Evolutionary conservation across 1,139 yeast species (phyloP), one percentile per base, ranked within the genome.

Genomic region (Geotrichum phurueaensis): DNA sequence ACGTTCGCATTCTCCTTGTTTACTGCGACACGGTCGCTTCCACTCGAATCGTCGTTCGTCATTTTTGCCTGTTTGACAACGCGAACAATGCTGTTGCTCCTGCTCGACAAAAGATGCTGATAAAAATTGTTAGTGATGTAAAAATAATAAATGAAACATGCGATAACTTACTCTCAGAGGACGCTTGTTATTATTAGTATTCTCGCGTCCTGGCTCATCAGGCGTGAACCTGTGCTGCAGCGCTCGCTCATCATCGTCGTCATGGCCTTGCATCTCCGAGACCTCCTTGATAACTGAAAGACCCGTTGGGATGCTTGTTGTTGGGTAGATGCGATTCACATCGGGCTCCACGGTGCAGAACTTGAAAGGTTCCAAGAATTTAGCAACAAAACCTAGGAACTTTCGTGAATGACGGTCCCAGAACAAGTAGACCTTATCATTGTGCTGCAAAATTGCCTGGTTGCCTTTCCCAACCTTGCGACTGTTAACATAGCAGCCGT

Each of bases 401-500:
- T 56, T 57, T 9, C 78, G 73, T 15, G 81, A 76, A 6, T 75
- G 74, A 31, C 75, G 79, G 71, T 89, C 96, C 62, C 81, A 78
- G 66, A 89, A 86, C 48, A 91, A 75, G 66, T 83, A 84, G 4
- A 91, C 71, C 27, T 74, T 76, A 69, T 90, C 97, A 0, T 86
- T 86, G 64, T 87, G 78, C 67, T 78, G 82, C 0, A 91, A 68
- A 63, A 82, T 79, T 0, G 80, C 80, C 66, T 89, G 89, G 47
- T 79, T 78, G 1, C 87, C 87, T 63, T 83, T 83, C 0, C 87
- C 87, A 51, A 91, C 69, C 54, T 78, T 78, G 15, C 74, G 72
- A 3, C 81, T 81, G 69, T 91, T 89, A 10, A 91, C 80, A 65
- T 78, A 82, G 69, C 97, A 89, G 0, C 89, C 86, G 71, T 91